A percentile compares a stretch with the other conserved stretches of the same genome.
These are phyloP conservation scores for Leccinum uliginosum DNA, from an alignment of 768 basidiomycete genomes.

Conservation along the genomic window DNA sequence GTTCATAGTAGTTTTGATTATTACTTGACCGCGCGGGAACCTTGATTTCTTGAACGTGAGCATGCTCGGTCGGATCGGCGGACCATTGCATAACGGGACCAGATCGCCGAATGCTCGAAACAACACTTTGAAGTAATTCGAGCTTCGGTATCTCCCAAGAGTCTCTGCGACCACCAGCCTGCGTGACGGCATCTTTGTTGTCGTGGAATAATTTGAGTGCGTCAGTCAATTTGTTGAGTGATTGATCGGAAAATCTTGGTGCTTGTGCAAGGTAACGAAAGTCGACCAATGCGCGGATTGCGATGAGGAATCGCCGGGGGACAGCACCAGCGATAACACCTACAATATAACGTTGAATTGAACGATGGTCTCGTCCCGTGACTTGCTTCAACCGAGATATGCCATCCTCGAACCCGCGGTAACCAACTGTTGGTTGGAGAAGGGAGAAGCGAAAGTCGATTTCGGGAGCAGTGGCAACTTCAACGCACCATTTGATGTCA, in stretches of 20 bases:
- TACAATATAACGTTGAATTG: not conserved
- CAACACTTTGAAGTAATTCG: not conserved
- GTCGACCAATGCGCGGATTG: not conserved
- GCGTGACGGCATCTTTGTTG: not conserved
- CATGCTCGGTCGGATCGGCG: not conserved
- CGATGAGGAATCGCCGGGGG: not conserved
- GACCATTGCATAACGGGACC: not conserved
- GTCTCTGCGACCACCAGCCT: not conserved
- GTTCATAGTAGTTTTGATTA: no score
- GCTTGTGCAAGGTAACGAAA: not conserved
- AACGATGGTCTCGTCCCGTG: not conserved
- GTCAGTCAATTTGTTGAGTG: not conserved
- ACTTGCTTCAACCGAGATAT: not conserved
- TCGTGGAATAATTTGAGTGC: not conserved
- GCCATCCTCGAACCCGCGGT: not conserved
- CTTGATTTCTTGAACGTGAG: not conserved
- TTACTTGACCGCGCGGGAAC: not conserved
- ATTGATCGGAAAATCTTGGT: not conserved
- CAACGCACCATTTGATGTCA: not conserved
- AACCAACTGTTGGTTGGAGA: no score
- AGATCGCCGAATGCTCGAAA: not conserved
- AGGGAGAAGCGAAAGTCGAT: no score
- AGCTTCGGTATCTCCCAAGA: not conserved
- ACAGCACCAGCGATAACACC: not conserved
- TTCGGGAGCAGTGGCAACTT: not conserved